Percentiles rank a stretch among this genome's conserved stretches.
phyloP scores from a whole-genome alignment of 306 rosid genomes.

The Rosa lucieae region DNA sequence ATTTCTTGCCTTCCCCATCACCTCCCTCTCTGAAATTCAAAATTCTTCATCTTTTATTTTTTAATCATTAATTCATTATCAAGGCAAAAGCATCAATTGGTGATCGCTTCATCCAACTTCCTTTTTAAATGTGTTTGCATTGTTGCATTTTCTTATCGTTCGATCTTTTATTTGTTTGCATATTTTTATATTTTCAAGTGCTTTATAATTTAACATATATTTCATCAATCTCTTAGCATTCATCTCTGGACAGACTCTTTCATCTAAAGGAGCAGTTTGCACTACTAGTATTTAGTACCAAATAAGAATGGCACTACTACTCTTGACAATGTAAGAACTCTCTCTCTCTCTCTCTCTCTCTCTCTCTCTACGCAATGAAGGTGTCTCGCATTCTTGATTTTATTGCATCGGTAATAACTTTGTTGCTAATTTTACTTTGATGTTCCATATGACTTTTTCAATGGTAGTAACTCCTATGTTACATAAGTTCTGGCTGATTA shows the following conservation, averaged over 20 bases:
- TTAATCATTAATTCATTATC: too few relatives aligned
- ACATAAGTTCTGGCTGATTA: conserved; percentile 16
- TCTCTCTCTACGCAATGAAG: conserved; percentile 64
- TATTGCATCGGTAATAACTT: conserved; percentile 61
- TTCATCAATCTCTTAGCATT: background rate
- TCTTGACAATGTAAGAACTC: conserved; percentile 63
- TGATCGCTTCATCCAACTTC: too few relatives aligned
- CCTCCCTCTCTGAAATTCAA: too few relatives aligned
- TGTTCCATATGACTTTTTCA: conserved; percentile 13
- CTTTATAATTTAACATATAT: background rate
- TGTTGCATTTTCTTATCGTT: background rate
- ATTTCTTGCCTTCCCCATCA: too few relatives aligned
- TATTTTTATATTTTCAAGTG: background rate
- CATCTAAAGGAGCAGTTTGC: conserved; percentile 88
- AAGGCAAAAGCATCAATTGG: too few relatives aligned
- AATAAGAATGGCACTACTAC: conserved; percentile 81
- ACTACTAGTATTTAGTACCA: conserved; percentile 71
- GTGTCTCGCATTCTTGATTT: conserved; percentile 81
- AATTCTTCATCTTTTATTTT: too few relatives aligned
- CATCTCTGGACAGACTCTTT: conserved; percentile 73
- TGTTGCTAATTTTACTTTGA: conserved; percentile 13
- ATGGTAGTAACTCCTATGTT: conserved; percentile 24
- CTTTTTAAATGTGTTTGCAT: background rate
- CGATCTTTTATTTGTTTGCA: background rate
- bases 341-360: conserved; percentile 29